A percentile compares a stretch with the other conserved stretches of the same genome.
phyloP scores from a whole-genome alignment of 352 stramenopile genomes.

The Pythium plurisporium region DNA sequence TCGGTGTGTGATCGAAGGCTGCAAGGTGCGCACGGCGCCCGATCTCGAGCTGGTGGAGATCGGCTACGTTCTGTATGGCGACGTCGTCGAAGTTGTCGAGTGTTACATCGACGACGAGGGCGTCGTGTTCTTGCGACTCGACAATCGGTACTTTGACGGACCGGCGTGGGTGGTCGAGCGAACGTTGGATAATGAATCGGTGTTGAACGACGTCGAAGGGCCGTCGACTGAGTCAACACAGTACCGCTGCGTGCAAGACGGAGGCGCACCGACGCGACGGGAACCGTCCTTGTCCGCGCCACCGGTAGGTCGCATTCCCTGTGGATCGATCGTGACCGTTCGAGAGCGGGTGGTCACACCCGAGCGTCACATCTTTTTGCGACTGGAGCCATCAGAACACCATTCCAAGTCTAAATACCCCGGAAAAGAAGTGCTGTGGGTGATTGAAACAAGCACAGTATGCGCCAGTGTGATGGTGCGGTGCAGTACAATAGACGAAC shows the following conservation, averaged over 20 bases:
- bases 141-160: constrained; percentile 68
- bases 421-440: constrained; percentile 28
- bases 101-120: constrained; percentile 36
- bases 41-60: constrained; percentile 60
- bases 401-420: background rate
- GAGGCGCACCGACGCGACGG: constrained; percentile 47
- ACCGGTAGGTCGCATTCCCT: constrained; percentile 55
- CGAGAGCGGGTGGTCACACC: constrained; percentile 50
- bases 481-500: background rate
- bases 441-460: constrained; percentile 77
- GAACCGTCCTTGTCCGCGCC: constrained; percentile 54
- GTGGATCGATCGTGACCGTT: constrained; percentile 46
- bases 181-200: constrained; percentile 72
- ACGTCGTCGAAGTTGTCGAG: constrained; percentile 70
- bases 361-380: constrained; percentile 66
- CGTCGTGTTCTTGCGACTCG: constrained; percentile 57
- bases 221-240: constrained; percentile 26
- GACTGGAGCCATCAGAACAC: constrained; percentile 7
- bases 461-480: constrained; percentile 68
- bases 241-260: constrained; percentile 73
- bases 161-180: constrained; percentile 67
- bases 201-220: constrained; percentile 56
- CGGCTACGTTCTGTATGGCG: constrained; percentile 69
- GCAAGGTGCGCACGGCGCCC: constrained; percentile 47
- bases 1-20: constrained; percentile 73